A percentile compares a stretch with the other conserved stretches of the same genome.
These are phyloP conservation scores for Sarocladium strictum DNA, from an alignment of 2,329 filamentous ascomycete genomes.

Conservation along the genomic window DNA sequence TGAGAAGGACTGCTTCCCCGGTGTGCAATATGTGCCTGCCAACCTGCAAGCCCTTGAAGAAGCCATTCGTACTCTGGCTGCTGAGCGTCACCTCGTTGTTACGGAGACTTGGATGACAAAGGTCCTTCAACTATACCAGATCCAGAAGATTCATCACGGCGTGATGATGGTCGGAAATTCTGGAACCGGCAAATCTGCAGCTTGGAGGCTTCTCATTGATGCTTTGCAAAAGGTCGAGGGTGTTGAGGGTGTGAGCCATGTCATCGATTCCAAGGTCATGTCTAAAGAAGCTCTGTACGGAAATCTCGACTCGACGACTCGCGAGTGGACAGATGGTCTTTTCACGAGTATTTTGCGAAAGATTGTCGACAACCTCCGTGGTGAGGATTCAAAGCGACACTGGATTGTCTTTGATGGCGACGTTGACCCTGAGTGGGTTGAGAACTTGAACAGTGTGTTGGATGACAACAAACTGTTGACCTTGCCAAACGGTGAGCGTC, in stretches of 20 bases:
- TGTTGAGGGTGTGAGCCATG: conserved; percentile 89
- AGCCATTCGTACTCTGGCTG: conserved; percentile 76
- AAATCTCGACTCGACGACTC: conserved; percentile 89
- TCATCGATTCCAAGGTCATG: conserved; percentile 99
- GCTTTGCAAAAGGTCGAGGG: conserved; percentile 87
- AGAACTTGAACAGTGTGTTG: conserved; percentile 98
- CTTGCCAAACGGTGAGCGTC: conserved; percentile 92
- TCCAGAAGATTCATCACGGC: conserved; percentile 96
- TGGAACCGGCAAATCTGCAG: conserved; percentile 92
- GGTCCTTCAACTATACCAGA: conserved; percentile 93
- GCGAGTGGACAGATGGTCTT: conserved; percentile 97
- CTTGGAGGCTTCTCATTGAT: conserved; percentile 88
- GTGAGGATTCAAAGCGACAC: conserved; percentile 92
- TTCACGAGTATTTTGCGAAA: conserved; percentile 97
- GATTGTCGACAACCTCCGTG: conserved; percentile 97
- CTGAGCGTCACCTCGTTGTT: conserved; percentile 79
- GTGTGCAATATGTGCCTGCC: conserved; percentile 86
- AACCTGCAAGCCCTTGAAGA: conserved; percentile 73
- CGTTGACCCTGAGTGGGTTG: conserved; percentile 98
- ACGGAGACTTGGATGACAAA: conserved; percentile 98
- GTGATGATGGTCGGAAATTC: conserved; percentile 99
- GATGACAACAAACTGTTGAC: conserved; percentile 99
- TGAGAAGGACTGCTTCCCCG: conserved; percentile 82
- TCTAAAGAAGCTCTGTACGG: conserved; percentile 97
- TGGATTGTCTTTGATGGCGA: conserved; percentile 99